Evolutionary conservation across 495 filamentous ascomycete species (phyloP).

Genomic region (Hyaloscypha hepaticicola): DNA sequence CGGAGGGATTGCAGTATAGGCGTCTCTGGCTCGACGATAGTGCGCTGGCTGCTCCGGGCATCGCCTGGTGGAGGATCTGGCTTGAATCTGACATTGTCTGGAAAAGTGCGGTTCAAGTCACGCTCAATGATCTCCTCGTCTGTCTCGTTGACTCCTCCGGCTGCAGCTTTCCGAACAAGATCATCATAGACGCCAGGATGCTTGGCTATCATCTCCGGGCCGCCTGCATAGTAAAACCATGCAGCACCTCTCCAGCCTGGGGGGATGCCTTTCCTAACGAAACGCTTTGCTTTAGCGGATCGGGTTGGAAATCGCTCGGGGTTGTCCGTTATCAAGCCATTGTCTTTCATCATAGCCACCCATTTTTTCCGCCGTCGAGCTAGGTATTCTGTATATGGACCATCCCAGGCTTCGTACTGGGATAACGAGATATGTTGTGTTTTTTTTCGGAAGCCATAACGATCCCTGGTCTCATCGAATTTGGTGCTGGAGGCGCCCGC

Average conservation of each 20-base stretch:
- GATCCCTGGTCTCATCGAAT: slow-evolving; percentile 55
- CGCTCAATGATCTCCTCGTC: slow-evolving; percentile 93
- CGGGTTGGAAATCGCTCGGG: slow-evolving; percentile 78
- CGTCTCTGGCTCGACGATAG: slow-evolving; percentile 56
- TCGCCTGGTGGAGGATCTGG: slow-evolving; percentile 51
- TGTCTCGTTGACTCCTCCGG: slow-evolving; percentile 59
- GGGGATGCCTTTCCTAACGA: slow-evolving; percentile 92
- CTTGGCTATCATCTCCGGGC: slow-evolving; percentile 70
- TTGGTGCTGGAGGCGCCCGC: slow-evolving; percentile 11
- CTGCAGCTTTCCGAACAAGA: slow-evolving; percentile 62
- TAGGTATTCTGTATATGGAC: slow-evolving; percentile 65
- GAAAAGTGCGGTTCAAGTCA: slow-evolving; percentile 92
- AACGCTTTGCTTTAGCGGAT: slow-evolving; percentile 80
- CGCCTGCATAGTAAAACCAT: slow-evolving; percentile 98
- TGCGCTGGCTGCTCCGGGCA: slow-evolving; percentile 12
- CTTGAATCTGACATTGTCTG: slow-evolving; percentile 91
- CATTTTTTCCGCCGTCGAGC: slow-evolving; percentile 76
- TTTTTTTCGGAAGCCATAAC: slow-evolving; percentile 90
- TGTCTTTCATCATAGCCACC: slow-evolving; percentile 71
- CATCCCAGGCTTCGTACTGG: slow-evolving; percentile 82
- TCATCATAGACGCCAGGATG: slow-evolving; percentile 72
- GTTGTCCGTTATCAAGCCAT: slow-evolving; percentile 66
- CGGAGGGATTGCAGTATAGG: slow-evolving; percentile 77
- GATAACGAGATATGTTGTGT: slow-evolving; percentile 71
- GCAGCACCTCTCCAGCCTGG: slow-evolving; percentile 88